Evolutionary conservation across 192 early-diverging fungal genomes (phyloP).

Genomic region (Spizellomyces punctatus): DNA sequence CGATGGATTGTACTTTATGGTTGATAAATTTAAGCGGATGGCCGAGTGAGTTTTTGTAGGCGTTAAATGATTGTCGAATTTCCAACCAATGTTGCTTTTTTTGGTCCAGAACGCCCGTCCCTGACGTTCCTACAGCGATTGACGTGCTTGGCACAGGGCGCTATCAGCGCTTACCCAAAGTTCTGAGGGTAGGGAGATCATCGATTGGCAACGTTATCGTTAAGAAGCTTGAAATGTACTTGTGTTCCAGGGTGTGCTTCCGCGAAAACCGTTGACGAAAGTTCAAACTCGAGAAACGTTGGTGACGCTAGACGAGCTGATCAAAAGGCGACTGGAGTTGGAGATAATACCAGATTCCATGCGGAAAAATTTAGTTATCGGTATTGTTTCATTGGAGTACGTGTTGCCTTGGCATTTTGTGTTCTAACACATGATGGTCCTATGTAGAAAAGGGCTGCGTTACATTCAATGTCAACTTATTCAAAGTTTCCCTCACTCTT

Average conservation of each 20-base stretch:
- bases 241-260: constrained; percentile 1
- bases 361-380: constrained; percentile 15
- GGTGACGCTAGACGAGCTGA: constrained; percentile 15
- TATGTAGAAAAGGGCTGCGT: constrained; percentile 3
- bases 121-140: constrained; percentile 17
- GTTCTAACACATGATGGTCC: constrained; percentile 8
- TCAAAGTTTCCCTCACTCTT: constrained; percentile 16
- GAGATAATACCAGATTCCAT: constrained; percentile 31
- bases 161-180: constrained; percentile 17
- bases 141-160: constrained; percentile 12
- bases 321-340: constrained; percentile 17
- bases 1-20: constrained; percentile 6
- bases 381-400: background rate
- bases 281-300: constrained; percentile 3
- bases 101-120: background rate
- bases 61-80: no score
- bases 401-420: background rate
- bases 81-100: no score
- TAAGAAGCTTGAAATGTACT: no score
- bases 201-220: no score
- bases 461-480: background rate
- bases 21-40: constrained; percentile 6
- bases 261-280: constrained; percentile 1
- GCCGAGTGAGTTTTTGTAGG: background rate
- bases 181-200: background rate